A percentile compares a stretch with the other conserved stretches of the same genome.
Evolutionary conservation across 345 rosid genomes (phyloP).

Genomic region (Viola odorata): DNA sequence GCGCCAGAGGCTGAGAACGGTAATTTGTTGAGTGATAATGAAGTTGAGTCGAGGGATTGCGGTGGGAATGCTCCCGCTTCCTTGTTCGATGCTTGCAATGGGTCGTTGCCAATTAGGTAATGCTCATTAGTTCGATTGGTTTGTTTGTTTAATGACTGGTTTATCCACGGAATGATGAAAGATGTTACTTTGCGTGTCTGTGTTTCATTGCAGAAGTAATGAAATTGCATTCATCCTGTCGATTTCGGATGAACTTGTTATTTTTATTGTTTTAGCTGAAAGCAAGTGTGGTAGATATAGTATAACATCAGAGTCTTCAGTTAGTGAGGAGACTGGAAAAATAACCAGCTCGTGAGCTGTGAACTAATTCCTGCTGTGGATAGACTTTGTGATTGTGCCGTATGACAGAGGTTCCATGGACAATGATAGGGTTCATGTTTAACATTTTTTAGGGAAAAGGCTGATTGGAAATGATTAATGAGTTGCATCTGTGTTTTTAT

Average conservation of each 20-base stretch:
- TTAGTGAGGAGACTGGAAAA: no score
- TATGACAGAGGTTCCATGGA: no score
- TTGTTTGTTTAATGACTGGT: not conserved
- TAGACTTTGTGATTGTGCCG: no score
- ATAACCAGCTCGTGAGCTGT: no score
- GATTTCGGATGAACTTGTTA: not conserved
- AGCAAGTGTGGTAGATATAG: no score
- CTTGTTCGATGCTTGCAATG: conserved; percentile 21
- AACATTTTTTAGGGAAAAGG: no score
- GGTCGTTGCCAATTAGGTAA: conserved; percentile 42
- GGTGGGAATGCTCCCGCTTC: conserved; percentile 22
- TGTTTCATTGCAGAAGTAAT: not conserved
- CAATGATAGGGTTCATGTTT: no score
- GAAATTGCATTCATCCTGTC: not conserved
- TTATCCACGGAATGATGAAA: not conserved
- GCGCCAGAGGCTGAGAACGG: conserved; percentile 38
- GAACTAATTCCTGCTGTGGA: no score
- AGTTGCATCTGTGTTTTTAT: no score
- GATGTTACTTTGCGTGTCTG: not conserved
- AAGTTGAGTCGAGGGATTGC: conserved; percentile 52
- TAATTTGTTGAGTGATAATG: conserved; percentile 44
- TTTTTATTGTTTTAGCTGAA: no score
- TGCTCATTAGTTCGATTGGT: not conserved
- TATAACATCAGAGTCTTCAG: no score
- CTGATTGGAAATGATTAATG: no score